Percentiles rank a stretch among this genome's conserved stretches.
These are phyloP conservation scores for Anthostomella pinea DNA, from an alignment of 2,329 filamentous ascomycete species.

Conservation along the genomic window DNA sequence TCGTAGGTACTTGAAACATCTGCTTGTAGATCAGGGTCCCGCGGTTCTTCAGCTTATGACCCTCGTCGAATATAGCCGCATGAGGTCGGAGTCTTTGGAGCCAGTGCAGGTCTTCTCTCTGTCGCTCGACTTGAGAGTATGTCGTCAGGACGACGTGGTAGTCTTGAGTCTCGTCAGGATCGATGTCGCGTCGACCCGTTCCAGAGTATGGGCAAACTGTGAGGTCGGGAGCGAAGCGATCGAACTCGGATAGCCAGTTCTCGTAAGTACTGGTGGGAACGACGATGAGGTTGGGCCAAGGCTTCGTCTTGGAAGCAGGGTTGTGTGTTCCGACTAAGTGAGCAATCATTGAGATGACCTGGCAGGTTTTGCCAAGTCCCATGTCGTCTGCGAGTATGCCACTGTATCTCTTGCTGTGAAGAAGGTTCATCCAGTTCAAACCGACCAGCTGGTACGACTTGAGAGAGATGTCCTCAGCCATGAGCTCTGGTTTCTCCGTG, in stretches of 20 bases:
- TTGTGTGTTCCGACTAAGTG: constrained; percentile 69
- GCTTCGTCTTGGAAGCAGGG: constrained; percentile 19
- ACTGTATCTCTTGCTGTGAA: constrained; percentile 76
- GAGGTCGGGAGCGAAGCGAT: constrained; percentile 77
- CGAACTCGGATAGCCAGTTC: constrained; percentile 92
- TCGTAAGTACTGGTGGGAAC: constrained; percentile 92
- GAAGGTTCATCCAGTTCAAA: constrained; percentile 86
- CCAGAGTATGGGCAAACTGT: constrained; percentile 66
- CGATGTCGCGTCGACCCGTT: constrained; percentile 61
- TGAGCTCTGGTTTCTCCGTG: constrained; percentile 66
- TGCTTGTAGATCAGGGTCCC: constrained; percentile 78
- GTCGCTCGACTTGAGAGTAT: constrained; percentile 55
- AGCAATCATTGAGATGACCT: constrained; percentile 88
- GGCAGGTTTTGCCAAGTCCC: constrained; percentile 94
- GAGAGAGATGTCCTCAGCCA: constrained; percentile 73
- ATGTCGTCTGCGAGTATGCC: constrained; percentile 97
- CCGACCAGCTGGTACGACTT: constrained; percentile 95
- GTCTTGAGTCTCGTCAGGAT: constrained; percentile 62
- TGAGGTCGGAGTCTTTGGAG: constrained; percentile 49
- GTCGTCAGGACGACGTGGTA: constrained; percentile 62
- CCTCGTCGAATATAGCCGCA: constrained; percentile 82
- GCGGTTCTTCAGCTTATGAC: constrained; percentile 88
- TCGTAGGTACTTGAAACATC: constrained; percentile 70
- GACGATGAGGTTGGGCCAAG: constrained; percentile 77
- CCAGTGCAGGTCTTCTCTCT: constrained; percentile 47